Percentiles rank a stretch among this genome's conserved stretches.
These are phyloP conservation scores for Alnus glutinosa DNA, from an alignment of 306 rosid species.

Conservation along the genomic window DNA sequence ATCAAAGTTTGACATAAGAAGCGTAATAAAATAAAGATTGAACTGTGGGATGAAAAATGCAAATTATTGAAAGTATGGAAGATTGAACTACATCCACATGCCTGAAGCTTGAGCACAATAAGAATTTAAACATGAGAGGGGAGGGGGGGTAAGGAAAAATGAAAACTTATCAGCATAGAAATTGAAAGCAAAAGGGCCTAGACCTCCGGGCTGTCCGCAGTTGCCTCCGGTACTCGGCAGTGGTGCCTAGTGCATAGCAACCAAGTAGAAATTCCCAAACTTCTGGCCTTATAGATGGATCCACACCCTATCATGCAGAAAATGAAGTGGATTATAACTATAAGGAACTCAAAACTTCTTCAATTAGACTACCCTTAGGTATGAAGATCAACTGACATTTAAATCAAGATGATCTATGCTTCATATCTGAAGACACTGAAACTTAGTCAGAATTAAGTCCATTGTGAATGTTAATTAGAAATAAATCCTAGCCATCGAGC, in stretches of 20 bases:
- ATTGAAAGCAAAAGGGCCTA: constrained; percentile 12
- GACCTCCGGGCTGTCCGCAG: constrained; percentile 87
- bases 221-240: constrained; percentile 63
- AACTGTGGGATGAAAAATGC: constrained; percentile 9
- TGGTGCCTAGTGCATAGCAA: constrained; percentile 78
- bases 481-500: not conserved
- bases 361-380: constrained; percentile 11
- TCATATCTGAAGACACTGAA: not conserved
- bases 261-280: constrained; percentile 98
- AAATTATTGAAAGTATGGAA: constrained; percentile 2
- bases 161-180: not conserved
- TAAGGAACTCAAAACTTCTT: constrained; percentile 19
- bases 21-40: not conserved
- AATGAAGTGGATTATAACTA: constrained; percentile 29
- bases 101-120: not conserved
- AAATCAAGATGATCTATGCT: not conserved
- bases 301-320: constrained; percentile 68
- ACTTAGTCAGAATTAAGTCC: not conserved
- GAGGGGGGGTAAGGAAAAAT: not conserved
- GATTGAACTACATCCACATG: not conserved
- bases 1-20: not conserved
- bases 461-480: not conserved
- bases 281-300: constrained; percentile 83
- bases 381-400: constrained; percentile 1
- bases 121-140: not conserved